Evolutionary conservation across 164 flowering plant species (phyloP), one percentile per base, ranked within the genome.

Genomic region (Annona squamosa): DNA sequence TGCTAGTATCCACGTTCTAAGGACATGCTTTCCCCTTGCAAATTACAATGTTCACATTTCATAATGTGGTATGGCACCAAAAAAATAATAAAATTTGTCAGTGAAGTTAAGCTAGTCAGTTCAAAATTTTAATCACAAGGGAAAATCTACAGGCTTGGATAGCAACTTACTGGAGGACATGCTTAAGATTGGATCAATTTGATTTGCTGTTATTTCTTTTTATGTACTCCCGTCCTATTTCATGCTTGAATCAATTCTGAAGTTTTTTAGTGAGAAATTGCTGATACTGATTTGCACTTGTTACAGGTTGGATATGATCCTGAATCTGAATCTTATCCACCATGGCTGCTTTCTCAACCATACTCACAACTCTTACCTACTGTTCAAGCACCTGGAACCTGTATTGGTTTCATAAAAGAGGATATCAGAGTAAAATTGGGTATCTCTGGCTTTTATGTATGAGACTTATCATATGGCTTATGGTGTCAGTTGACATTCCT

Each of bases 271-370:
- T 41, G n/a, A 5, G 26, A 46, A 18, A 68, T 45, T 68, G 44
- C 41, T 72, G 67, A 72, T 16, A 44, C 10, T 13, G 37, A 6
- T 64, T 9, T 73, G 45, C 45, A n/a, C 72, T 63, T 75, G n/a
- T 69, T 61, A 65, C 79, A 94, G 99, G 94, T 92, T 79, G 99
- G 99, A 45, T 94, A 91, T 83, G 99, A 94, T 85, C 99, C 99
- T 19, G 98, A 86, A 77, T 45, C 78, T 47, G 96, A 92, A 9
- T 82, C 92, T 2, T 92, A 94, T 80, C 98, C 98, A 72, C 66
- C 82, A 18, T 95, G 98, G 99, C 81, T 95, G 79, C 85, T 83
- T 68, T 81, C 88, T 72, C 97, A 95, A 82, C 96, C 98, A 67
- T 95, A 88, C 81, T 86, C 93, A 42, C 78, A 74, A 45, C 80